Percentiles rank a stretch among this genome's conserved stretches.
Evolutionary conservation across 257 asterid species (phyloP).

Genomic region (Echium plantagineum): DNA sequence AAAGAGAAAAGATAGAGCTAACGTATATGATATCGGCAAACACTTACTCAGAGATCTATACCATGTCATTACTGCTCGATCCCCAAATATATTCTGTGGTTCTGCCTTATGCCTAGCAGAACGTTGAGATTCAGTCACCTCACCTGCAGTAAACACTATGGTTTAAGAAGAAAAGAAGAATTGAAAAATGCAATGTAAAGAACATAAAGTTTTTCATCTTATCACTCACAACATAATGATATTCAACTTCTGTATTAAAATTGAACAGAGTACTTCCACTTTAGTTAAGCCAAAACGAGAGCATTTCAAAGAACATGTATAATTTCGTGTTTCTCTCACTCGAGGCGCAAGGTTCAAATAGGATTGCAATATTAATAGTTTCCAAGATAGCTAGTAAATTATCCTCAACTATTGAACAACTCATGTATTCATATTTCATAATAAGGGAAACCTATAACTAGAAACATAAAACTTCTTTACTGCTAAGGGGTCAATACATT

Average conservation of each 20-base stretch:
- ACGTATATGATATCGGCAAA: constrained; percentile 45
- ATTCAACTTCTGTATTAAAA: neutral
- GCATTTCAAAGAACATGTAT: no score
- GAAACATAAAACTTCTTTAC: no score
- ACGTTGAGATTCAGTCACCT: constrained; percentile 22
- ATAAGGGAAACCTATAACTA: no score
- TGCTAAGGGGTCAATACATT: no score
- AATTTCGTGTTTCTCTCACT: no score
- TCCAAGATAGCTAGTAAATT: no score
- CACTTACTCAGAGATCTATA: constrained; percentile 33
- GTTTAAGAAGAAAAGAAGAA: neutral
- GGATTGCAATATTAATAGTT: no score
- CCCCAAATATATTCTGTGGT: constrained; percentile 50
- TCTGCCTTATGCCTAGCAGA: constrained; percentile 24
- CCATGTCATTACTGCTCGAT: constrained; percentile 54
- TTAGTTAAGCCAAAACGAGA: neutral
- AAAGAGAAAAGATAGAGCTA: constrained; percentile 58
- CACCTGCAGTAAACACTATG: constrained; percentile 28
- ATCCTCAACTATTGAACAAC: no score
- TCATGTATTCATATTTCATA: no score
- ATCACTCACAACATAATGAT: neutral
- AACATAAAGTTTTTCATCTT: neutral
- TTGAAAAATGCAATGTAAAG: neutral
- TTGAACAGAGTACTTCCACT: neutral
- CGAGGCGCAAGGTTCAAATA: no score